phyloP scores from a whole-genome alignment of 768 basidiomycete species.

The Termitomyces sp. region DNA sequence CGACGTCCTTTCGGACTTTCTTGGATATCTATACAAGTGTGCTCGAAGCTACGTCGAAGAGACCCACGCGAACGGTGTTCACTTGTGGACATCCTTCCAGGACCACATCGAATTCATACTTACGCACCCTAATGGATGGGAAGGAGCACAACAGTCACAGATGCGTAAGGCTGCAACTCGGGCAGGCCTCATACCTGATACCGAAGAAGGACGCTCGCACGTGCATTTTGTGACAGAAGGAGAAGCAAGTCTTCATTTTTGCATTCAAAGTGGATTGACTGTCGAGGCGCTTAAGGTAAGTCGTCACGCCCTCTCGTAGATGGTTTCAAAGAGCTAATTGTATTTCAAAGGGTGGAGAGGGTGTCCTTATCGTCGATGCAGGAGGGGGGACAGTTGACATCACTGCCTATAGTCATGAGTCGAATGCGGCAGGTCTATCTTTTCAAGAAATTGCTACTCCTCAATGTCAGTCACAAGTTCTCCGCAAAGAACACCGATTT shows the following conservation, averaged over 20 bases:
- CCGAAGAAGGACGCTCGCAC: conserved; percentile 34
- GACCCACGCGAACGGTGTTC: conserved; percentile 37
- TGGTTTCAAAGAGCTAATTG: neutral
- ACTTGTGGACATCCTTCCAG: conserved; percentile 38
- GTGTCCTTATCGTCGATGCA: conserved; percentile 53
- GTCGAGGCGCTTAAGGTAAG: conserved; percentile 31
- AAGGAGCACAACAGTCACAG: conserved; percentile 48
- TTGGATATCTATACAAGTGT: conserved; percentile 43
- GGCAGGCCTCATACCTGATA: conserved; percentile 47
- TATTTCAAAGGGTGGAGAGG: conserved; percentile 35
- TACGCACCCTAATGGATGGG: conserved; percentile 63
- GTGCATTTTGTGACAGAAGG: conserved; percentile 60
- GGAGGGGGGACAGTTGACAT: conserved; percentile 63
- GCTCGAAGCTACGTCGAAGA: conserved; percentile 42
- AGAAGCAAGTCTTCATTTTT: conserved; percentile 59
- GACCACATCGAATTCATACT: conserved; percentile 41
- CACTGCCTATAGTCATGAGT: conserved; percentile 41
- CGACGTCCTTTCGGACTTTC: conserved; percentile 47
- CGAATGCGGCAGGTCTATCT: conserved; percentile 17
- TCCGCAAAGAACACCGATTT: neutral
- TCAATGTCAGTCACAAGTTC: conserved; percentile 30
- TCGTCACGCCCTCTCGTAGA: neutral
- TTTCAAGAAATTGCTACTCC: conserved; percentile 48
- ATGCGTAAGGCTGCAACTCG: conserved; percentile 49
- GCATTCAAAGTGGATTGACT: conserved; percentile 37